Percentiles rank a stretch among this genome's conserved stretches.
Evolutionary conservation across 768 basidiomycete genomes (phyloP).

Genomic region (Kwoniella shandongensis): DNA sequence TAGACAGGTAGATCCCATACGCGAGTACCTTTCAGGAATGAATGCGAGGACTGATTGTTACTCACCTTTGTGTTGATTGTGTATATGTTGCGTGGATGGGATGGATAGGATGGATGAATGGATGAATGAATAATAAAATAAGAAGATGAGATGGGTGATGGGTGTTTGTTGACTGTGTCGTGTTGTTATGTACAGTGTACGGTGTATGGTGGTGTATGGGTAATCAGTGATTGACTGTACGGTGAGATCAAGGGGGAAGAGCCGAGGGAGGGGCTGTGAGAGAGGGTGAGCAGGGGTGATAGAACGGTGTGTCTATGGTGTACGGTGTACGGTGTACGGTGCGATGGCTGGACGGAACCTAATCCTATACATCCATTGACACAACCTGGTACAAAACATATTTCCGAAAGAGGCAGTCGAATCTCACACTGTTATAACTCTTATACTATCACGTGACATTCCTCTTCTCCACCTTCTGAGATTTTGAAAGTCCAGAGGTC

Average conservation of each 20-base stretch:
- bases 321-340: neutral
- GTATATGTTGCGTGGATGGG: neutral
- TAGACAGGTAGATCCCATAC: neutral
- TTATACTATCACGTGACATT: conserved; percentile 6
- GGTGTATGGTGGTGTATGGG: too few species aligned
- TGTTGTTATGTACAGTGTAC: too few species aligned
- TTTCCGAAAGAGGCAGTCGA: conserved; percentile 22
- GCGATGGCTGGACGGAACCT: conserved; percentile 13
- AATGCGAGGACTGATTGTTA: neutral
- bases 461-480: conserved; percentile 2
- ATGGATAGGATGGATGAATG: conserved; percentile 12
- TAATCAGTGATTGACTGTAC: too few species aligned
- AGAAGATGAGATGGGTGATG: too few species aligned
- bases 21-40: neutral
- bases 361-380: conserved; percentile 9
- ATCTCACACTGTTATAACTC: neutral
- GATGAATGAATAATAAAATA: neutral
- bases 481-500: conserved; percentile 5
- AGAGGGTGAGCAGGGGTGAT: too few species aligned
- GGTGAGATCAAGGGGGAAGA: too few species aligned
- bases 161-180: too few species aligned
- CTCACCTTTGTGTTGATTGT: conserved; percentile 6
- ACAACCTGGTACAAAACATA: neutral
- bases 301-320: neutral
- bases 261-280: too few species aligned